A percentile compares a stretch with the other conserved stretches of the same genome.
Evolutionary conservation across 176 grass and related monocot genomes (phyloP).

Genomic region (Raddia distichophylla): DNA sequence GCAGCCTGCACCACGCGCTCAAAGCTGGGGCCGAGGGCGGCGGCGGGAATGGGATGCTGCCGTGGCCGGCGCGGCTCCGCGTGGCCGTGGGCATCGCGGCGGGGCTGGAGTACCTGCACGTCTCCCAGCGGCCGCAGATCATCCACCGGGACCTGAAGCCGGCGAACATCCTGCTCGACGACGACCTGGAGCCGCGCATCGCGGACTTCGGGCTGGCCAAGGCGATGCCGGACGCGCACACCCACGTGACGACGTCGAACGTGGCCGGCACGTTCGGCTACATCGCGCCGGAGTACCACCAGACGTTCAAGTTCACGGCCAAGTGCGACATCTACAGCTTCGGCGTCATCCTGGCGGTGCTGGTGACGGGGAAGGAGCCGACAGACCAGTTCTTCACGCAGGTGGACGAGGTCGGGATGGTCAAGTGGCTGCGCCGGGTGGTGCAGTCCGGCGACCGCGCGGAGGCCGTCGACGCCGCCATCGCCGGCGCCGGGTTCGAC

Average conservation of each 20-base stretch:
- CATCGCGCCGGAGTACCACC: slow-evolving; percentile 93
- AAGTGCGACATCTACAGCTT: slow-evolving; percentile 96
- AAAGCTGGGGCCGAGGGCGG: not conserved
- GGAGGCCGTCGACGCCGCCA: slow-evolving; percentile 51
- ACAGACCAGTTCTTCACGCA: slow-evolving; percentile 66
- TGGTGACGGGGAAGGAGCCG: slow-evolving; percentile 80
- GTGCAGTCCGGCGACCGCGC: slow-evolving; percentile 27
- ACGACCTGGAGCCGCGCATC: slow-evolving; percentile 77
- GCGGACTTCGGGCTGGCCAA: slow-evolving; percentile 87
- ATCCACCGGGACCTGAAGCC: slow-evolving; percentile 92
- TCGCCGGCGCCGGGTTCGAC: slow-evolving; percentile 52
- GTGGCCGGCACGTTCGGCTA: slow-evolving; percentile 76
- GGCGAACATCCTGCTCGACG: slow-evolving; percentile 86
- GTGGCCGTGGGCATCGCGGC: slow-evolving; percentile 71
- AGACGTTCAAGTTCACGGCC: slow-evolving; percentile 70
- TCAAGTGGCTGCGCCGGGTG: slow-evolving; percentile 63
- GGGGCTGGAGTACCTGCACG: slow-evolving; percentile 83
- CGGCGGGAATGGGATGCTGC: not conserved
- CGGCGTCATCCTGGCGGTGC: slow-evolving; percentile 79
- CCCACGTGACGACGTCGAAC: slow-evolving; percentile 56
- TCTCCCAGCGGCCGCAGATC: slow-evolving; percentile 65
- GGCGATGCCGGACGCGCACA: slow-evolving; percentile 56
- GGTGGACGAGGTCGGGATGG: slow-evolving; percentile 61
- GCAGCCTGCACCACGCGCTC: slow-evolving; percentile 67
- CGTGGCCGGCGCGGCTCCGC: slow-evolving; percentile 58